Evolutionary conservation across 2,329 filamentous ascomycete genomes (phyloP).

Genomic region (Mariannaea sp.): DNA sequence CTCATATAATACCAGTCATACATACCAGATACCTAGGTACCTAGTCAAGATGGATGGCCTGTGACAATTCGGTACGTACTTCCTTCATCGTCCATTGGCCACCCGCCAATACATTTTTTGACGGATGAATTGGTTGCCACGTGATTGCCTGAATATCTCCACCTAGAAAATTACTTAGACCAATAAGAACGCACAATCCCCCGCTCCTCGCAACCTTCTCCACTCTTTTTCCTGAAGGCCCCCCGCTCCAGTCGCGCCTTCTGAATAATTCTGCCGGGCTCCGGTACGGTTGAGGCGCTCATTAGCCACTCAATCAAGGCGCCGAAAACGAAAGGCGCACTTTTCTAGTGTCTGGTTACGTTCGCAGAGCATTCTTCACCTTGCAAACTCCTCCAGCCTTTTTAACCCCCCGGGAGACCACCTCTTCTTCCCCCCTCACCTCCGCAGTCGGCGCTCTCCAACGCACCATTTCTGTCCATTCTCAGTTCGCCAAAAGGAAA

Average conservation of each 20-base stretch:
- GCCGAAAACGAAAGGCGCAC: slow-evolving; percentile 17
- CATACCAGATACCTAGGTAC: too few species aligned
- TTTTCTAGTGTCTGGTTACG: slow-evolving; percentile 13
- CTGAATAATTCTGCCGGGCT: slow-evolving; percentile 16
- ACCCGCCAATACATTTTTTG: slow-evolving; percentile 11
- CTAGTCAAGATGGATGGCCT: too few species aligned
- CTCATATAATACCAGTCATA: too few species aligned
- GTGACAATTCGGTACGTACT: too few species aligned
- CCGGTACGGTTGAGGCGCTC: slow-evolving; percentile 13
- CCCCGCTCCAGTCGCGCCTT: slow-evolving; percentile 18
- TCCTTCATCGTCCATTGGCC: too few species aligned
- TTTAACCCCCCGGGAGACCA: slow-evolving; percentile 24
- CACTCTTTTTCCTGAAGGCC: slow-evolving; percentile 16
- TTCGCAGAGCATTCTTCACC: slow-evolving; percentile 22
- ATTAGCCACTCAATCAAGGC: slow-evolving; percentile 17
- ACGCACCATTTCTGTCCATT: slow-evolving; percentile 25
- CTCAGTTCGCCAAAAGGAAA: slow-evolving; percentile 30
- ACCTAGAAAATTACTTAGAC: background rate
- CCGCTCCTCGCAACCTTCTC: slow-evolving; percentile 3
- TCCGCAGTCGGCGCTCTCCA: slow-evolving; percentile 43
- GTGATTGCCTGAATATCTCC: slow-evolving; percentile 9
- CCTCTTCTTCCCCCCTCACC: slow-evolving; percentile 38
- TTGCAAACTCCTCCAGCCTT: slow-evolving; percentile 21
- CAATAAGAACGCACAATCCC: slow-evolving; percentile 15
- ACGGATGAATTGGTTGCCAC: slow-evolving; percentile 10